Base-by-base conservation (phyloP, 208 protist genomes). In the Leishmania arabica region DNA sequence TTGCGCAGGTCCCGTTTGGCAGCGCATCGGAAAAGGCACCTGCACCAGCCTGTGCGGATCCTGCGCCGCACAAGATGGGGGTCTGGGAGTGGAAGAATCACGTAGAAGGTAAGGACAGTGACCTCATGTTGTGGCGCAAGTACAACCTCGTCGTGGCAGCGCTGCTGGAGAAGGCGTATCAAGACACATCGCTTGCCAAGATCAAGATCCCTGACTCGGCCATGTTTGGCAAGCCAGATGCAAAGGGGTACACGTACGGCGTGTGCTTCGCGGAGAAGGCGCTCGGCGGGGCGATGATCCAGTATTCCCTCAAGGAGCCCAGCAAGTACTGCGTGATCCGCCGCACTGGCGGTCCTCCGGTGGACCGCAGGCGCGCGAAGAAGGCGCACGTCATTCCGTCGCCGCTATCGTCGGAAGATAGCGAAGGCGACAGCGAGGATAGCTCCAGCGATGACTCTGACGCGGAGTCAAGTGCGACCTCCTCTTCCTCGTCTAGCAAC, bases 11-110 rank as follows among this genome's bases (percentile, higher is more conserved):
- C 69, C 72, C 81, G 0, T 82, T 80, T 78, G 77, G 75, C 34
- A 49, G 71, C 51, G 34, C 9, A 6, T 15, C 45, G 47, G 24
- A 47, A 9, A 31, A 31, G 34, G 45, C 75, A 19, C 27, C 37
- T 7, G 58, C 66, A 40, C 54, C 21, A 11, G 68, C 37, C 6
- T 45, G 64, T 11, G 62, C 71, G 2, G 47, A 68, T 11, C 51
- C 74, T 37, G 27, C 37, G 7, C 42, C 47, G 3, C 83, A 77
- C 47, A 31, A 27, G n/a, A 84, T 87, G 64, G 88, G 82, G 1
- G 71, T 81, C 24, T 95, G 91, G 91, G 86, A 90, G 76, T 95
- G 91, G 91, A 95, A 91, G 77, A 78, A 77, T 31, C 84, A 76
- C 58, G 77, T 49, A 2, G 83, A 90, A 51, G 89, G 89, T 58